phyloP scores from a whole-genome alignment of 2,329 filamentous ascomycete genomes.

The Xylariaceae sp. region DNA sequence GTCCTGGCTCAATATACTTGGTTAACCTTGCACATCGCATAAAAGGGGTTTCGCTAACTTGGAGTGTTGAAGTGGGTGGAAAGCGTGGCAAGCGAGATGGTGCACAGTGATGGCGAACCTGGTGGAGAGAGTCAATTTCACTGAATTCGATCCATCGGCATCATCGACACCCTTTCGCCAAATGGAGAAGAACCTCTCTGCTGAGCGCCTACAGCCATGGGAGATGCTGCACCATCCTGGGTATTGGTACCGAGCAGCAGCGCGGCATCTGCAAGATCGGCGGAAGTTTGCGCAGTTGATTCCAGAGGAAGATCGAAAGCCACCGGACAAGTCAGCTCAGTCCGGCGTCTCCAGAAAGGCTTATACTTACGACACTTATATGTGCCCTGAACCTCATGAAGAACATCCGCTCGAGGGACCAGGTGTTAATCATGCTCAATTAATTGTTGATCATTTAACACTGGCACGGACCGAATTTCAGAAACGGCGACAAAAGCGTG shows the following conservation, averaged over 20 bases:
- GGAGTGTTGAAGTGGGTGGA: constrained; percentile 57
- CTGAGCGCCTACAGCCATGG: constrained; percentile 57
- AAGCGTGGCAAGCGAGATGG: constrained; percentile 84
- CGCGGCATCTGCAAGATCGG: constrained; percentile 51
- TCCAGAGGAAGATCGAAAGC: constrained; percentile 53
- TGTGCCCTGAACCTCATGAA: constrained; percentile 59
- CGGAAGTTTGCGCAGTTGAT: constrained; percentile 51
- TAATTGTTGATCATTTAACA: constrained; percentile 50
- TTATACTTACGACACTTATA: constrained; percentile 60
- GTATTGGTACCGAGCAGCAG: constrained; percentile 61
- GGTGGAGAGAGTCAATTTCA: constrained; percentile 49
- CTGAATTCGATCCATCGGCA: constrained; percentile 43
- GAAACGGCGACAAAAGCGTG: constrained; percentile 47
- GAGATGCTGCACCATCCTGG: constrained; percentile 61
- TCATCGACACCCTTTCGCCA: constrained; percentile 43
- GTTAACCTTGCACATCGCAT: not conserved
- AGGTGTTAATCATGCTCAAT: constrained; percentile 50
- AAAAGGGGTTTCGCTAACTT: constrained; percentile 3
- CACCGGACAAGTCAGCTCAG: constrained; percentile 44
- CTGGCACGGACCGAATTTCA: constrained; percentile 51
- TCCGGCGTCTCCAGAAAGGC: constrained; percentile 45
- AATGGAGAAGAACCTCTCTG: constrained; percentile 54
- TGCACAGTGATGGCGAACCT: constrained; percentile 57
- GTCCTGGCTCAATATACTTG: not conserved
- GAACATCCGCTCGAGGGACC: constrained; percentile 49